phyloP scores from a whole-genome alignment of 805 yeast genomes.

The Candida nanaspora region DNA sequence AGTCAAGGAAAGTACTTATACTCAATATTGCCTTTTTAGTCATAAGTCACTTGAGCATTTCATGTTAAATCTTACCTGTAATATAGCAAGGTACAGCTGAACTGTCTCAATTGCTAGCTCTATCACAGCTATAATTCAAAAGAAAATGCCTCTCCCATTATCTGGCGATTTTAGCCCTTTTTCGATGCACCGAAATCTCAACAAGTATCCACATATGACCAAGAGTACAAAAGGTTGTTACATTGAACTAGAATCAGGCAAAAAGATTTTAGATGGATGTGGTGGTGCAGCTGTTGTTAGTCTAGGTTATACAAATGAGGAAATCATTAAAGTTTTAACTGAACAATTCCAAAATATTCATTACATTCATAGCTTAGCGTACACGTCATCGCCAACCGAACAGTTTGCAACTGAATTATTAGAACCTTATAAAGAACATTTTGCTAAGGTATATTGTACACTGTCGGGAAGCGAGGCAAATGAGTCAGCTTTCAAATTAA shows the following conservation, averaged over 20 bases:
- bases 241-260: slow-evolving; percentile 7
- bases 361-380: slow-evolving; percentile 6
- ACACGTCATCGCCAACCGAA: slow-evolving; percentile 9
- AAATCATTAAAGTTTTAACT: slow-evolving; percentile 5
- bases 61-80: no score
- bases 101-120: no score
- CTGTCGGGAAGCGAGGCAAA: slow-evolving; percentile 27
- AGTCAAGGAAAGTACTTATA: no score
- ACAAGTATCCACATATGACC: slow-evolving; percentile 3
- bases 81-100: no score
- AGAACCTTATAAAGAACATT: slow-evolving; percentile 3
- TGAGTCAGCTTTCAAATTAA: slow-evolving; percentile 29
- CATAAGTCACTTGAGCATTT: no score
- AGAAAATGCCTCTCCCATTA: no score
- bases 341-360: slow-evolving; percentile 5
- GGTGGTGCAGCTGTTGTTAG: slow-evolving; percentile 19
- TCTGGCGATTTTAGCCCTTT: slow-evolving; percentile 2
- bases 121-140: no score
- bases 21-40: no score
- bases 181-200: slow-evolving; percentile 4
- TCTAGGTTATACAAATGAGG: slow-evolving; percentile 10
- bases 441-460: slow-evolving; percentile 10
- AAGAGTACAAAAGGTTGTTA: slow-evolving; percentile 8
- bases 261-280: slow-evolving; percentile 9
- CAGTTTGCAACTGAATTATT: slow-evolving; percentile 7